phyloP scores from a whole-genome alignment of 345 rosid species.

The Linum trigynum region DNA sequence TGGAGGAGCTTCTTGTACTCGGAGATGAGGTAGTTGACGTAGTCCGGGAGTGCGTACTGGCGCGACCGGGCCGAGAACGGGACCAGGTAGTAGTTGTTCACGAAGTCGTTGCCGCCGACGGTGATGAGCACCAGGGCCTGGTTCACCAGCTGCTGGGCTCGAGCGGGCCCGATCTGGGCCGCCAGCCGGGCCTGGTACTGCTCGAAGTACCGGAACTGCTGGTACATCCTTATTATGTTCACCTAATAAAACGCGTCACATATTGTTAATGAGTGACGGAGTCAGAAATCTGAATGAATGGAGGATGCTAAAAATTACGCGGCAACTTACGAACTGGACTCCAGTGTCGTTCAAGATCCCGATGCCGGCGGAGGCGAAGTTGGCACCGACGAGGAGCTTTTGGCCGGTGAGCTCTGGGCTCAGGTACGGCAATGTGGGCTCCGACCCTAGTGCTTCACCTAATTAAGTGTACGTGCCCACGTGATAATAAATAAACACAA shows the following conservation, averaged over 20 bases:
- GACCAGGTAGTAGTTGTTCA: constrained; percentile 71
- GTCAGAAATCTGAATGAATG: background rate
- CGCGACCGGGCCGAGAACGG: constrained; percentile 77
- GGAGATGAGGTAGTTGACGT: constrained; percentile 45
- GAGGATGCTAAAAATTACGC: background rate
- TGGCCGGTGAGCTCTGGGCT: constrained; percentile 54
- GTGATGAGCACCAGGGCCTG: constrained; percentile 52
- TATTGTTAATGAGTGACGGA: background rate
- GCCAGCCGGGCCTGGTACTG: constrained; percentile 55
- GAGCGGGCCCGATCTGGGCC: constrained; percentile 35
- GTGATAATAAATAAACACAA: background rate
- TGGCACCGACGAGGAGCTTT: constrained; percentile 68
- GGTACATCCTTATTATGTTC: constrained; percentile 51
- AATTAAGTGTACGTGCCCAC: background rate
- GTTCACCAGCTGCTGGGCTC: constrained; percentile 37
- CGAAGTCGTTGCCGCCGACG: constrained; percentile 74
- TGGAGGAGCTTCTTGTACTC: constrained; percentile 47
- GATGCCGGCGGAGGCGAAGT: constrained; percentile 92
- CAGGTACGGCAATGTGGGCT: constrained; percentile 63
- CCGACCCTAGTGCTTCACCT: constrained; percentile 67
- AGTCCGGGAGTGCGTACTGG: constrained; percentile 49
- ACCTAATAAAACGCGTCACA: constrained; percentile 27
- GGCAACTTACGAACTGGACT: constrained; percentile 60
- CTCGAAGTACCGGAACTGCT: constrained; percentile 45
- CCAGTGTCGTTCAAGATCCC: constrained; percentile 94